phyloP scores from a whole-genome alignment of 1,139 yeast species.

The Candida sp. region DNA sequence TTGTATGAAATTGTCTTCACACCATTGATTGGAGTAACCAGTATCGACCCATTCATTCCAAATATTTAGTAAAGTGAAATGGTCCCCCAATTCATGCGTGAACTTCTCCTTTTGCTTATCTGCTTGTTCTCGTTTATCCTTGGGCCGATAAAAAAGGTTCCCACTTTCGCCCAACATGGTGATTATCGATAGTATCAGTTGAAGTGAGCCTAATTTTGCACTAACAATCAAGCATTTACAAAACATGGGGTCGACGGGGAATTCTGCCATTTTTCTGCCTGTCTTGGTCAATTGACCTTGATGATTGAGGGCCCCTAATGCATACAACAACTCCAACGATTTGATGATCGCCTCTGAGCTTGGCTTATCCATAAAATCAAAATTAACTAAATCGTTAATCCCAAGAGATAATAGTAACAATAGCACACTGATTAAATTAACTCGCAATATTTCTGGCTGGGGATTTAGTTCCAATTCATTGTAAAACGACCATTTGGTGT shows the following conservation, averaged over 20 bases:
- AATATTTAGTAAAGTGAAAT: conserved; percentile 66
- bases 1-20: conserved; percentile 80
- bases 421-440: conserved; percentile 75
- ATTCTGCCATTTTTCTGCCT: conserved; percentile 87
- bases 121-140: conserved; percentile 64
- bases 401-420: conserved; percentile 77
- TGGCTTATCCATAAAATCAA: conserved; percentile 90
- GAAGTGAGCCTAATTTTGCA: conserved; percentile 51
- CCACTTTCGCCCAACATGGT: conserved; percentile 84
- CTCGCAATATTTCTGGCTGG: conserved; percentile 84
- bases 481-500: conserved; percentile 81
- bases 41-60: conserved; percentile 76
- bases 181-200: conserved; percentile 55
- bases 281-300: conserved; percentile 72
- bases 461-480: conserved; percentile 78
- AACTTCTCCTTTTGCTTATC: conserved; percentile 60
- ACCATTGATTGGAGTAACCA: conserved; percentile 78
- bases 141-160: conserved; percentile 69
- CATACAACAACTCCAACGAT: conserved; percentile 75
- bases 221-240: conserved; percentile 73
- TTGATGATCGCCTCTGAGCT: conserved; percentile 67
- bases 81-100: conserved; percentile 61
- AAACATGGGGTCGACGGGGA: conserved; percentile 89
- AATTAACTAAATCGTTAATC: conserved; percentile 72
- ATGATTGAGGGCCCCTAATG: conserved; percentile 85